phyloP scores from a whole-genome alignment of 768 basidiomycete species.

The Hericium alpestre region DNA sequence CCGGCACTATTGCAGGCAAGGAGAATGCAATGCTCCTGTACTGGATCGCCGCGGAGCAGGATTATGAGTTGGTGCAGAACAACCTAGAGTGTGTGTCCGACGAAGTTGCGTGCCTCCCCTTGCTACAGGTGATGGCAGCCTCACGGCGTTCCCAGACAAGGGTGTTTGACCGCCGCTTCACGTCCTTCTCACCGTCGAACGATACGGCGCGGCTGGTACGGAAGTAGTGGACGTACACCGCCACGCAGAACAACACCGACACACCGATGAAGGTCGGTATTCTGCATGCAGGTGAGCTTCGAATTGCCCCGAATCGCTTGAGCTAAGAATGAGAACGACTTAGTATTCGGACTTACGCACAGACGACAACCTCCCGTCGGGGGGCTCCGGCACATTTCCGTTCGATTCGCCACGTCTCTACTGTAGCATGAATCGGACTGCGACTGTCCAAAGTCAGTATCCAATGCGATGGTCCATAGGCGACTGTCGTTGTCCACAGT shows the following conservation, averaged over 20 bases:
- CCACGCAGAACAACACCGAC: conserved; percentile 90
- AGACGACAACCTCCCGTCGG: too few relatives aligned
- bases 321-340: too few relatives aligned
- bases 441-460: too few relatives aligned
- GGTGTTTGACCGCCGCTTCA: conserved; percentile 58
- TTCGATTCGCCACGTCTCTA: too few relatives aligned
- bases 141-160: conserved; percentile 37
- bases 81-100: conserved; percentile 89
- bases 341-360: too few relatives aligned
- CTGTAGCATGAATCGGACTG: too few relatives aligned
- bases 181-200: conserved; percentile 62
- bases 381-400: too few relatives aligned
- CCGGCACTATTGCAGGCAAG: conserved; percentile 58
- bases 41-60: conserved; percentile 91
- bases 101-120: conserved; percentile 48
- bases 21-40: conserved; percentile 84
- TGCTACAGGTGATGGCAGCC: neutral
- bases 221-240: conserved; percentile 90
- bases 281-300: conserved; percentile 88
- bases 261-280: conserved; percentile 96
- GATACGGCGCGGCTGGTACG: conserved; percentile 76
- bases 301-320: conserved; percentile 32
- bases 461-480: too few relatives aligned
- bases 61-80: conserved; percentile 87
- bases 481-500: too few relatives aligned